These are phyloP conservation scores for Termitomyces sp. DNA, from an alignment of 768 basidiomycete genomes.

Conservation along the genomic window DNA sequence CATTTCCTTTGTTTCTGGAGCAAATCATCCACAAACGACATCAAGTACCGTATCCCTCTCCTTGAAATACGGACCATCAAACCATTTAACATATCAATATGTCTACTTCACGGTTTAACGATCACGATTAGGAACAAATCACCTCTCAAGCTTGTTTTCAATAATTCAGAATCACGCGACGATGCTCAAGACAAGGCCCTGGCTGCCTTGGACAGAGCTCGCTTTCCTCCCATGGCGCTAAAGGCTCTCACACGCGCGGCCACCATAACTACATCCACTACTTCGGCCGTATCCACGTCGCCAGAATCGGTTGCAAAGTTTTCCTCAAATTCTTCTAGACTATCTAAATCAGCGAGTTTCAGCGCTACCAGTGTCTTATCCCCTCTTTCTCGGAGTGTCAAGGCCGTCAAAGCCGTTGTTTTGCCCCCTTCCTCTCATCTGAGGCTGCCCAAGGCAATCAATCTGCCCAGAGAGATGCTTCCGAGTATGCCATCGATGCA, in stretches of 20 bases:
- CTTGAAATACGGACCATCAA: constrained; percentile 36
- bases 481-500: constrained; percentile 34
- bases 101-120: constrained; percentile 32
- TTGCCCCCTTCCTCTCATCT: constrained; percentile 25
- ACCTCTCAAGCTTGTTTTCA: constrained; percentile 49
- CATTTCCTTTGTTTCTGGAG: constrained; percentile 44
- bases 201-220: constrained; percentile 8
- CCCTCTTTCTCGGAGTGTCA: constrained; percentile 39
- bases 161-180: constrained; percentile 33
- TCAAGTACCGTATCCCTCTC: constrained; percentile 40
- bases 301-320: not conserved
- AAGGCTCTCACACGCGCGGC: not conserved
- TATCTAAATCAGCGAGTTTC: constrained; percentile 10
- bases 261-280: not conserved
- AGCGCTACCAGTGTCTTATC: constrained; percentile 37
- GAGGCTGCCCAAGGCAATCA: constrained; percentile 43
- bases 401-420: constrained; percentile 23
- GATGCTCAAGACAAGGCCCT: constrained; percentile 38
- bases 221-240: constrained; percentile 7
- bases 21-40: constrained; percentile 32
- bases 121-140: constrained; percentile 43
- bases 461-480: constrained; percentile 35
- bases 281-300: not conserved
- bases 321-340: not conserved
- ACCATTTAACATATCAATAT: constrained; percentile 23